Conservation (phyloP, 345 rosid genomes). For the Heritiera fomes region DNA sequence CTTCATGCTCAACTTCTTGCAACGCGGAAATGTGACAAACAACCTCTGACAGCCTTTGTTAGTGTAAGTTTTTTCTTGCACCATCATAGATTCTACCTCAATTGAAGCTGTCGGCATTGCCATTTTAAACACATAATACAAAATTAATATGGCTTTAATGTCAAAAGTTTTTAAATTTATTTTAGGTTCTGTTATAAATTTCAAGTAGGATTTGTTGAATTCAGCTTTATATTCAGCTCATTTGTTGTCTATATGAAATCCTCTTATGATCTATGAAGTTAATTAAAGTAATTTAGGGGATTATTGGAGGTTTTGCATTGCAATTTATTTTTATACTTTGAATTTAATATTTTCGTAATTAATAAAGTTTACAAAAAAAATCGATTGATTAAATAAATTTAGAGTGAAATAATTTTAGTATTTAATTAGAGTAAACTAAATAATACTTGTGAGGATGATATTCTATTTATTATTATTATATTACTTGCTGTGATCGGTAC, state of each 20-base stretch:
- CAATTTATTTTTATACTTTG: no score
- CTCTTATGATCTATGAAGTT: not conserved
- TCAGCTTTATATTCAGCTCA: not conserved
- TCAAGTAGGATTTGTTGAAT: not conserved
- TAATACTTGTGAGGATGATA: no score
- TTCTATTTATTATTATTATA: no score
- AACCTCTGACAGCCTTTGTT: not conserved
- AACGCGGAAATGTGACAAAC: not conserved
- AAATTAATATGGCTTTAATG: conserved; percentile 1
- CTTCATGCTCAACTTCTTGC: conserved; percentile 2
- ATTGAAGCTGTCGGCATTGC: not conserved
- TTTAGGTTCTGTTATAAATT: not conserved
- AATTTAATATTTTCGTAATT: no score
- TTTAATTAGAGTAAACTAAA: no score
- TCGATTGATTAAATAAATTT: no score
- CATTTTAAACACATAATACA: not conserved
- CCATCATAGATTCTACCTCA: not conserved
- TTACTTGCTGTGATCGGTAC: no score
- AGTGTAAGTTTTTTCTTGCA: not conserved
- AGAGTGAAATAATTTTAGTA: no score
- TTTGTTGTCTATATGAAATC: not conserved
- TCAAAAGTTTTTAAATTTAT: not conserved
- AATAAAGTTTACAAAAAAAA: no score
- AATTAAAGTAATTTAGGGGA: not conserved
- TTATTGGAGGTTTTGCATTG: not conserved